Evolutionary conservation across 352 stramenopile species (phyloP), one percentile per base, ranked within the genome.

Genomic region (Phytophthora capsici): DNA sequence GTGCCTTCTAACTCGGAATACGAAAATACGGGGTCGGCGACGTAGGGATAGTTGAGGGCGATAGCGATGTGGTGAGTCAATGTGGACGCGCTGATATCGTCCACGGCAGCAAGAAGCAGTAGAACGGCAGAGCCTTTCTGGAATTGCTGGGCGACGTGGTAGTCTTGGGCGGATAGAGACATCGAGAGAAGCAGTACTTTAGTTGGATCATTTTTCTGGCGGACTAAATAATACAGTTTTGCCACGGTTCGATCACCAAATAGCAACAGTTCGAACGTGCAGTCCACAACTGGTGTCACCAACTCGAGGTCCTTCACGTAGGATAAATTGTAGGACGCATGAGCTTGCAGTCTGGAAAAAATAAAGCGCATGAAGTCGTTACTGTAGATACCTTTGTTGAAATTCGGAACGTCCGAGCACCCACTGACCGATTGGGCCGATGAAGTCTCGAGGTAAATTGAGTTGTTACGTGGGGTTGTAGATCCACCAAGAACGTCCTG

Each of bases 221-320:
- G 70, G 12, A 76, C 48, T 9, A 80, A 46, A 46, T 70, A 71
- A 44, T 63, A 76, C 37, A 71, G 57, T 1, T 44, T 63, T 7
- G 58, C 61, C 13, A 16, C 19, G 3, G 65, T 52, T 2, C 28
- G 23, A 55, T 65, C 48, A 2, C 37, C 43, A 2, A 60, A 14
- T 4, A 63, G 17, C 16, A 87, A 50, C 10, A 49, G 14, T 2
- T 38, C 53, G 3, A 50, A 78, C 4, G 51, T 70, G 44, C 78
- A 88, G 56, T 88, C 75, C 3, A 82, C 71, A 0, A 88, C 51
- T 0, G 77, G 60, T 4, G 66, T 43, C 14, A 88, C 62, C 6
- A 88, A 66, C 63, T 85, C 78, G 0, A 64, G 30, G 2, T 75
- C 58, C 0, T 19, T 23, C 2, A 82, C 20, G 20, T 58, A 72